Base-by-base conservation (phyloP, 371 early-diverging fungal species). In the Saksenaea oblongispora region DNA sequence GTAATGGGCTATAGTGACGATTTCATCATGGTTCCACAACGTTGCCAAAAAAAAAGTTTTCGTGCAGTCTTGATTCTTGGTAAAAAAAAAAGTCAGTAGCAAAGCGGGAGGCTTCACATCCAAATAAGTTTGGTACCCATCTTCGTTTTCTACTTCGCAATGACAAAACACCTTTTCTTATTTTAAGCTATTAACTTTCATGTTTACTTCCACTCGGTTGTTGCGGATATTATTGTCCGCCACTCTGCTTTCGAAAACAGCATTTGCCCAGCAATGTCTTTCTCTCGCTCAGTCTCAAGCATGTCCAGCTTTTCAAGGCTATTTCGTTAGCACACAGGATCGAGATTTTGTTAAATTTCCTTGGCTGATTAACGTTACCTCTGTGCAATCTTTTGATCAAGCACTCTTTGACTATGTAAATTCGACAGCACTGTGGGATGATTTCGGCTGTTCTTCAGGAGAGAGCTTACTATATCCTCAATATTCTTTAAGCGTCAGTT, bases 221-320 rank as follows among this genome's bases (percentile, higher is more conserved):
- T 47, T 22, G 22, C 51, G 17, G 51, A 22, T 18, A 10, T 22
- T 47, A 10, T 10, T 47, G n/a, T 10, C 51, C 24, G 51, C 51
- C 10, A 8, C 22, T 17, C 22, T 47, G 51, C 51, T 47, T 47
- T 47, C 51, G 51, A 22, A 47, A 22, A 47, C 22, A 47, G 22
- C 51, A 9, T 22, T 47, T 47, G 51, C 51, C 22, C 51, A 47
- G 11, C 51, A 47, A 47, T 82, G 82, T 54, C 53, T 82, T 17
- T 74, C 73, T 37, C 65, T 82, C 24, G 35, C 56, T 17, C 59
- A 63, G 22, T 82, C 82, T 64, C 67, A 54, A 17, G 72, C 79
- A 27, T 82, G 82, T 53, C 69, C 72, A 36, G 77, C 82, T 17
- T 82, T 66, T 44, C 62, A 67, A 11, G 59, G 64, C 15, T 82